A percentile compares a stretch with the other conserved stretches of the same genome.
Conservation (phyloP, 1,139 yeast species). For the Geotrichum aggregatum region DNA sequence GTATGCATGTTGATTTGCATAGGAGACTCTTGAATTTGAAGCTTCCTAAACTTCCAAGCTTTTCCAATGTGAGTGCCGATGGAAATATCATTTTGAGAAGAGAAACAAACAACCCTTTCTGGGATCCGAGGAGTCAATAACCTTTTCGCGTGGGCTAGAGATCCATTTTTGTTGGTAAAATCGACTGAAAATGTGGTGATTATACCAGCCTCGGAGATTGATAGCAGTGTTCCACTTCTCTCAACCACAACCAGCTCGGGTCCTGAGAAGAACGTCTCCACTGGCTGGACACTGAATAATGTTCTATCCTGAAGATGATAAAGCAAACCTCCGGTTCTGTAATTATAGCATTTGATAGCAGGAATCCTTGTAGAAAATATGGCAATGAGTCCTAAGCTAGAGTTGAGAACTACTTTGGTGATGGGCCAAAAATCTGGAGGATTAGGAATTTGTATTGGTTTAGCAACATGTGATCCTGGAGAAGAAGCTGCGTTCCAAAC, state of each 20-base stretch:
- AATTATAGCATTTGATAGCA: constrained; percentile 26
- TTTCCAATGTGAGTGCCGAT: constrained; percentile 64
- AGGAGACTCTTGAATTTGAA: constrained; percentile 44
- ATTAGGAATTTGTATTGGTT: constrained; percentile 45
- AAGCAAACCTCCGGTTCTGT: constrained; percentile 18
- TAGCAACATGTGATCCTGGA: constrained; percentile 10
- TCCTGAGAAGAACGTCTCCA: constrained; percentile 28
- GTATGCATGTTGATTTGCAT: constrained; percentile 18
- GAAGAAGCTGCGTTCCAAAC: constrained; percentile 67
- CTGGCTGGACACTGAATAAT: constrained; percentile 21
- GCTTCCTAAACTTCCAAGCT: constrained; percentile 57
- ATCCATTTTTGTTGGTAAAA: constrained; percentile 21
- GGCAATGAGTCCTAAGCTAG: constrained; percentile 57
- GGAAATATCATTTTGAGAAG: constrained; percentile 50
- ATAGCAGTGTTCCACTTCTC: constrained; percentile 23
- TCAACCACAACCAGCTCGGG: constrained; percentile 27
- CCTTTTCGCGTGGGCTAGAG: constrained; percentile 50
- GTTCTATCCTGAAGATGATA: constrained; percentile 22
- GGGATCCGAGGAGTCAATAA: constrained; percentile 68
- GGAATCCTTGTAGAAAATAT: constrained; percentile 44
- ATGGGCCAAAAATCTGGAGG: constrained; percentile 63
- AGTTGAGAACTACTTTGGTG: constrained; percentile 55
- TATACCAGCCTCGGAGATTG: constrained; percentile 26
- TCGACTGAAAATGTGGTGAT: constrained; percentile 17
- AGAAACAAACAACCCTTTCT: constrained; percentile 62